Base-by-base conservation (phyloP, 192 early-diverging fungal species). In the Haplosporangium gracile region DNA sequence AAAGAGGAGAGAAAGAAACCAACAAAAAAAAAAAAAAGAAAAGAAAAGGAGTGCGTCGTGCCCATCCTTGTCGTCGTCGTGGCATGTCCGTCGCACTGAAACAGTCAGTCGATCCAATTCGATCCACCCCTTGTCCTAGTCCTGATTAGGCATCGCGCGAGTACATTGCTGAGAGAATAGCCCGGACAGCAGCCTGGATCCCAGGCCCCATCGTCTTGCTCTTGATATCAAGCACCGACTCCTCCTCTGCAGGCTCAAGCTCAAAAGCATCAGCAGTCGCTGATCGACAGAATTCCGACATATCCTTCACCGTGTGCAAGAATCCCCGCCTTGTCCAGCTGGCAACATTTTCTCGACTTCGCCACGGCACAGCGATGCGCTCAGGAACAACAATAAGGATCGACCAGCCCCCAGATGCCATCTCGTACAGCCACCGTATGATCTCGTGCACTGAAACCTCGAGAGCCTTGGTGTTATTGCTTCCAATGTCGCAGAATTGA, bases 181-280 rank as follows among this genome's bases (percentile, higher is more conserved):
- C 24, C n/a, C 22, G 34, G 16, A 79, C 18, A 11, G 70, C 78
- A 13, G 4, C 26, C n/a, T 39, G 70, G 18, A 79, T 20, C 4
- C 55, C 71, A 15, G 26, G 20, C 20, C 5, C 42, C 39, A 18
- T 29, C 24, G 39, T 65, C 15, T 47, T 15, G n/a, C 78, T 65
- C 20, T 16, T 24, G 39, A 79, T 73, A 26, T 20, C 7, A 0
- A 79, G 55, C 40, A 73, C 49, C 2, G 38, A 79, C 57, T 79
- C 78, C 24, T 68, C n/a, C 38, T 79, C 78, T 36, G 70, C 55
- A 45, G 78, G 78, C 55, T 79, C 78, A 1, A 79, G 78, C 24
- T 39, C 47, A 26, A 51, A 18, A 22, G 5, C 22, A 22, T 65
- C 24, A 2, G 6, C 6, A 32, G 51, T 72, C 20, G 38, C 22